Evolutionary conservation across 305 asterid genomes (phyloP).

Genomic region (Solanum chacoense): DNA sequence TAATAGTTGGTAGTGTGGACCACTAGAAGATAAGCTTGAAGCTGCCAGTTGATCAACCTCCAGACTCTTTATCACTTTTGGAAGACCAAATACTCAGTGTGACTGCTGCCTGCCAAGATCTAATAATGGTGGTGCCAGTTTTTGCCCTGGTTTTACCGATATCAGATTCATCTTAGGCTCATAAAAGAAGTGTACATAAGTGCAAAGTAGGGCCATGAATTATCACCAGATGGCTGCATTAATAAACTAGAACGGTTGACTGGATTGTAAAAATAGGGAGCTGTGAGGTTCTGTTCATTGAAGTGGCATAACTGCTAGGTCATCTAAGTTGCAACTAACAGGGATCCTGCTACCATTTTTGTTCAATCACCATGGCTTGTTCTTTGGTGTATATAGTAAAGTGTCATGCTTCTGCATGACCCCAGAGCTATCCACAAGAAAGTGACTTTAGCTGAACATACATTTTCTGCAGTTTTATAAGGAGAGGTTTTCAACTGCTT

Average conservation of each 20-base stretch:
- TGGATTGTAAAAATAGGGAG: neutral
- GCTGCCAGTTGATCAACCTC: neutral
- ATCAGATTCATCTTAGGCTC: neutral
- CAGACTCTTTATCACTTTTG: neutral
- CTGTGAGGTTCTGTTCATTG: neutral
- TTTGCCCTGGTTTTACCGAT: neutral
- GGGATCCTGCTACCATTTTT: neutral
- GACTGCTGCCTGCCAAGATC: neutral
- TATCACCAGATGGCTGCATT: neutral
- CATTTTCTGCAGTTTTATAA: neutral
- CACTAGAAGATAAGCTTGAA: neutral
- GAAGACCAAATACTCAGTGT: neutral
- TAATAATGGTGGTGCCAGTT: neutral
- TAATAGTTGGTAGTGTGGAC: neutral
- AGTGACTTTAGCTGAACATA: neutral
- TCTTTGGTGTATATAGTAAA: neutral
- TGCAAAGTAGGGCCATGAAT: neutral
- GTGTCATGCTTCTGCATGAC: neutral
- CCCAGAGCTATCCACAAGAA: neutral
- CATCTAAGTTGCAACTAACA: neutral
- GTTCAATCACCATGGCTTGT: neutral
- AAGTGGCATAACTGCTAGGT: neutral
- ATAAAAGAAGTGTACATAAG: neutral
- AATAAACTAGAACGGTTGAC: neutral
- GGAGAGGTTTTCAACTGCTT: neutral